phyloP scores from a whole-genome alignment of 495 filamentous ascomycete genomes.

The Umbilicaria muhlenbergii region DNA sequence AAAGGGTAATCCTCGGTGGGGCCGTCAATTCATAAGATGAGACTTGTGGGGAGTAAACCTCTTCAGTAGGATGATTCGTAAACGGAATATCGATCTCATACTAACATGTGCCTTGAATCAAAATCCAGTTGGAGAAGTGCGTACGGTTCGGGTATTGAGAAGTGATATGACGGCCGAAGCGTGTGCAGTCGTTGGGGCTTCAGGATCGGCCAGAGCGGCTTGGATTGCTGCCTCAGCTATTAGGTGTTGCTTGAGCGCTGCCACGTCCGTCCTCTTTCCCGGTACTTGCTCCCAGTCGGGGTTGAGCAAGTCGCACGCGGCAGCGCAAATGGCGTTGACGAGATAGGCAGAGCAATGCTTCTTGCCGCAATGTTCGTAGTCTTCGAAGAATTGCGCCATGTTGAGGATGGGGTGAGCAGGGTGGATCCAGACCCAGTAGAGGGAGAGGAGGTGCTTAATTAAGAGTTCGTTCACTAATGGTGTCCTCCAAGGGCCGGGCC shows the following conservation, averaged over 20 bases:
- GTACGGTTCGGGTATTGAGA: no score
- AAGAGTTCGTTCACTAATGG: background rate
- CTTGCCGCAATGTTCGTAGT: background rate
- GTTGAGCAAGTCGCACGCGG: background rate
- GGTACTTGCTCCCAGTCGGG: background rate
- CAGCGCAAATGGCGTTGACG: background rate
- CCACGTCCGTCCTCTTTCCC: background rate
- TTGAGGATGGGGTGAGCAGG: background rate
- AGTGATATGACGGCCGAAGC: background rate
- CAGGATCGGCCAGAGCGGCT: background rate
- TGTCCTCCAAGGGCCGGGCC: no score
- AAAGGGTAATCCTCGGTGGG: no score
- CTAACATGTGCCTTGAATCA: no score
- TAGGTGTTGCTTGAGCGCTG: background rate
- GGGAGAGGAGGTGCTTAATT: background rate
- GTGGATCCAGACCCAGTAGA: slow-evolving; percentile 3
- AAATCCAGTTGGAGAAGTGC: no score
- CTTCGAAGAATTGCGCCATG: background rate
- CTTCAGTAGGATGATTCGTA: no score
- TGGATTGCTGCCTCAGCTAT: background rate
- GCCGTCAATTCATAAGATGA: no score
- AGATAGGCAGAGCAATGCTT: background rate
- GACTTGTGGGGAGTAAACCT: no score
- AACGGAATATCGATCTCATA: no score
- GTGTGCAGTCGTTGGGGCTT: background rate